Conservation (phyloP, 2,329 filamentous ascomycete species). For the Penicillium brevicompactum region DNA sequence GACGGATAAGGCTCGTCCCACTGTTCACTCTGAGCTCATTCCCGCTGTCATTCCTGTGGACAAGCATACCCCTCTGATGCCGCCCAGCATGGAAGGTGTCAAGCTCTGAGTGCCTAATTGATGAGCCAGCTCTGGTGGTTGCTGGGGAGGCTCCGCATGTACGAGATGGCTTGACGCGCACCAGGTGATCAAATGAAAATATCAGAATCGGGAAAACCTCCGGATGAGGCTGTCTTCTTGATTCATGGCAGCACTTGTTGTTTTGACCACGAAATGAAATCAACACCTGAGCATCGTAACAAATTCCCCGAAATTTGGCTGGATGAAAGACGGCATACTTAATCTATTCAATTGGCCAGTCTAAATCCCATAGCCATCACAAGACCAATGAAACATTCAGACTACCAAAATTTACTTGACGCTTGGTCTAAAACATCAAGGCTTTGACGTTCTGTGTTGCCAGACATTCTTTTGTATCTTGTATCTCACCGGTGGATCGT, state of each 20-base stretch:
- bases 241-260: background rate
- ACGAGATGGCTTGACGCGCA: background rate
- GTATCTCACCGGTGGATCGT: no score
- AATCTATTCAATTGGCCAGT: no score
- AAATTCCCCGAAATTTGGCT: no score
- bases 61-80: background rate
- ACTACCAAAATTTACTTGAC: no score
- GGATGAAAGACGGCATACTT: no score
- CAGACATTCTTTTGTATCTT: no score
- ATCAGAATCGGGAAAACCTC: no score
- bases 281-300: no score
- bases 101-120: background rate
- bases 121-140: background rate
- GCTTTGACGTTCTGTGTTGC: no score
- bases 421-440: no score
- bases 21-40: background rate
- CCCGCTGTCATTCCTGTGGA: background rate
- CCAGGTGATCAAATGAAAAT: background rate
- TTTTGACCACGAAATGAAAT: background rate
- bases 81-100: slow-evolving; percentile 1
- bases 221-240: background rate
- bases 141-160: background rate
- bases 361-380: no score
- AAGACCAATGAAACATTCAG: no score
- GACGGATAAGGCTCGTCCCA: background rate